Evolutionary conservation across 495 filamentous ascomycete genomes (phyloP).

Genomic region (Thermochaetoides thermophila): DNA sequence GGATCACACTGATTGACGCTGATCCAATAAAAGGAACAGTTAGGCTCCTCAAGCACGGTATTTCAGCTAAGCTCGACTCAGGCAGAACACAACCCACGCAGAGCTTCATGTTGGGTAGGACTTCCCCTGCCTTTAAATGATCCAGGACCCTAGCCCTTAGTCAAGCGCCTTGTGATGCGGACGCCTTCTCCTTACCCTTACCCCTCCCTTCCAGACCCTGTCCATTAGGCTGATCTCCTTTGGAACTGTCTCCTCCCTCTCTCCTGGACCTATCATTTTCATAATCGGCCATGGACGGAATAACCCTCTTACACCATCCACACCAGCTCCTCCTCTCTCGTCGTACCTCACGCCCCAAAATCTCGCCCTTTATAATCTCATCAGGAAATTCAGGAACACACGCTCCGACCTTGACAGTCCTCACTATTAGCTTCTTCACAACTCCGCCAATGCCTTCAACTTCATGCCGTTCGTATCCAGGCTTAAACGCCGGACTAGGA

Average conservation of each 20-base stretch:
- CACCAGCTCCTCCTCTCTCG: slow-evolving; percentile 48
- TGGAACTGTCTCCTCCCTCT: too few relatives aligned
- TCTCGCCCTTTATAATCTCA: slow-evolving; percentile 44
- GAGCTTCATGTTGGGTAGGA: too few relatives aligned
- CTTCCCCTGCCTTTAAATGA: too few relatives aligned
- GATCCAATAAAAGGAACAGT: too few relatives aligned
- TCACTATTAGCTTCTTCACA: slow-evolving; percentile 68
- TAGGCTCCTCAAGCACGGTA: too few relatives aligned
- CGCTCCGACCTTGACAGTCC: slow-evolving; percentile 59
- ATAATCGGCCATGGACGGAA: slow-evolving; percentile 29
- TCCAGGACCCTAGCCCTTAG: too few relatives aligned
- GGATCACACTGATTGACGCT: too few relatives aligned
- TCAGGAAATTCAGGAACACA: slow-evolving; percentile 73
- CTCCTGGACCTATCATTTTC: slow-evolving; percentile 12
- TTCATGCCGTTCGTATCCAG: slow-evolving; percentile 69
- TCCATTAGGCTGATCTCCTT: too few relatives aligned
- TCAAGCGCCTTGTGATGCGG: too few relatives aligned
- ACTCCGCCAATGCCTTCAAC: slow-evolving; percentile 76
- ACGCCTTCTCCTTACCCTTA: slow-evolving; percentile 4
- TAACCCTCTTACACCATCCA: slow-evolving; percentile 49
- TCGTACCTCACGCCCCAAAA: slow-evolving; percentile 40
- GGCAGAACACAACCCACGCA: too few relatives aligned
- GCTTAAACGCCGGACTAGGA: slow-evolving; percentile 29
- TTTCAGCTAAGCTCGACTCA: too few relatives aligned
- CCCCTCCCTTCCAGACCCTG: slow-evolving; percentile 2